Conservation (phyloP, 768 basidiomycete genomes). For the Leccinum fibrillosum region DNA sequence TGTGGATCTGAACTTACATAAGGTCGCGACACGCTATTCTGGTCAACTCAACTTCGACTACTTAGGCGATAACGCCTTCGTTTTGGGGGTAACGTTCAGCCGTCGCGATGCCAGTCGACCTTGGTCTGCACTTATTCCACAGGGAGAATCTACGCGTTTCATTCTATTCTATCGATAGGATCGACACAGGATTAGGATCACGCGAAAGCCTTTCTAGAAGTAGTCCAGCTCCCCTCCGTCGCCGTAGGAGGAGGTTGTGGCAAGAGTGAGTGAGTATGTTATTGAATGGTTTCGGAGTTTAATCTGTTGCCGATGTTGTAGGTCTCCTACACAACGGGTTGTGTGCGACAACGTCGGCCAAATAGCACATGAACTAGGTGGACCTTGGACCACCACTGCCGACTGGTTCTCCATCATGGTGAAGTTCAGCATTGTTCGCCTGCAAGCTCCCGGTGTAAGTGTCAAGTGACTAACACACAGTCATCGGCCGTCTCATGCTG, state of each 20-base stretch:
- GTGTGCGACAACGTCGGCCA: slow-evolving; percentile 35
- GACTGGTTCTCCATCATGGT: slow-evolving; percentile 48
- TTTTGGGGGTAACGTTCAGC: no score
- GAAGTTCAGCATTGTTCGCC: slow-evolving; percentile 19
- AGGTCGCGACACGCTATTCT: no score
- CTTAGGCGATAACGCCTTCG: no score
- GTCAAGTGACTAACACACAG: no score
- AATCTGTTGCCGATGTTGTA: not conserved
- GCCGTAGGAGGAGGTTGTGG: slow-evolving; percentile 40
- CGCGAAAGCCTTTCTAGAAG: slow-evolving; percentile 34
- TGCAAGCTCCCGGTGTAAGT: slow-evolving; percentile 25
- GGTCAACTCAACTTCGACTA: no score
- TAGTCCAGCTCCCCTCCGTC: slow-evolving; percentile 25
- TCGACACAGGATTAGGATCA: slow-evolving; percentile 32
- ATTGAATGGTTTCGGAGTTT: no score
- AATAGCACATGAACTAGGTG: slow-evolving; percentile 34
- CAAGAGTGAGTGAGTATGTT: slow-evolving; percentile 34
- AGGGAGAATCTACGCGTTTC: not conserved
- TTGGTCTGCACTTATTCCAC: slow-evolving; percentile 31
- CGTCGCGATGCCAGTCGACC: slow-evolving; percentile 31
- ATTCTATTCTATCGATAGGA: slow-evolving; percentile 36
- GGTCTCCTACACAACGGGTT: slow-evolving; percentile 31
- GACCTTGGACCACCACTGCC: slow-evolving; percentile 30
- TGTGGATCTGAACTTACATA: no score
- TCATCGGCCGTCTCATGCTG: not conserved